Base-by-base conservation (phyloP, 2,329 filamentous ascomycete genomes). In the Trichoderma aggressivum region DNA sequence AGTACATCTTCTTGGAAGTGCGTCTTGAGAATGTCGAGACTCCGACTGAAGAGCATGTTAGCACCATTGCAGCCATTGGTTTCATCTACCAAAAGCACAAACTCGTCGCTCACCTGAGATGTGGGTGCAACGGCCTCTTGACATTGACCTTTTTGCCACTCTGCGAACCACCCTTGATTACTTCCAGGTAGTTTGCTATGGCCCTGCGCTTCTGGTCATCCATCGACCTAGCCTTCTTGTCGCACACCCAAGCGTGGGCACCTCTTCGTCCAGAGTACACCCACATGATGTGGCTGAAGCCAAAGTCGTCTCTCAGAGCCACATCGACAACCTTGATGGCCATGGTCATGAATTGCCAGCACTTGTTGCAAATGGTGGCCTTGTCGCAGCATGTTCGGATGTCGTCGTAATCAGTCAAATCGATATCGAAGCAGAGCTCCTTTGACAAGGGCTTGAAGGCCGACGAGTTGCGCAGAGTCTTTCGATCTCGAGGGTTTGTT, bases 341-440 rank as follows among this genome's bases (percentile, higher is more conserved):
- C 94, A 99, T 98, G 28, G 93, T 97, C 76, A 97, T 97, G 81
- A 98, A 99, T 63, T 92, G 87, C 96, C 96, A 99, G 83, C 96
- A 99, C 80, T 94, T 96, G 75, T 86, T 87, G 80, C 96, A 99
- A 74, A 99, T 98, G 76, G 93, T 97, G 10, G 95, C 94, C 79
- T 95, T 94, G 77, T 91, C 90, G 80, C 96, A 99, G 83, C 96
- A 99, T 32, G 94, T 98, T 75, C 96, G 91, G 74, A 99, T 93
- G 75, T 97, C 94, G 80, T 99, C 96, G 82, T 99, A 99, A 83
- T 98, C 96, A 69, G 96, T 98, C 88, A 99, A 88, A 88, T 99
- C 96, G 77, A 99, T 98, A 91, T 99, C 96, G 81, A 99, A 98
- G 76, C 97, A 97, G 50, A 99, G 85, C 81, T 99, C 96, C 81